Conservation (phyloP, 2,329 filamentous ascomycete species). For the Penicillium sp. region DNA sequence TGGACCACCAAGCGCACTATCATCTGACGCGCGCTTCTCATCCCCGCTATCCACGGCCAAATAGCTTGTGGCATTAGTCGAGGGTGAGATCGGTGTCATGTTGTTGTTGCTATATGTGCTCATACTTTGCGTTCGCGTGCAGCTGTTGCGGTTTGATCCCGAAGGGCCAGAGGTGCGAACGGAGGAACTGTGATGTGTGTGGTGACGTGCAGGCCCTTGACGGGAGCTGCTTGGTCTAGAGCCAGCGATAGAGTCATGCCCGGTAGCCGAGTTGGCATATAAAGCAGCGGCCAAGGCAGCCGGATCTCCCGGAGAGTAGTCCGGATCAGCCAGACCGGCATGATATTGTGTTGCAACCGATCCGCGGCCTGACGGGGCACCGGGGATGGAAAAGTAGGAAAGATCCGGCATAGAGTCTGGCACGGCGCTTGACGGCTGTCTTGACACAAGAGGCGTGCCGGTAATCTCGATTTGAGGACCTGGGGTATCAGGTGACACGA, state of each 20-base stretch:
- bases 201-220: conserved; percentile 26
- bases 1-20: conserved; percentile 24
- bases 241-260: conserved; percentile 14
- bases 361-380: conserved; percentile 11
- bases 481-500: conserved; percentile 33
- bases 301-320: conserved; percentile 22
- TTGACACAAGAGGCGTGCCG: conserved; percentile 23
- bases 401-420: conserved; percentile 29
- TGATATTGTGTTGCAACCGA: conserved; percentile 14
- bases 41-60: conserved; percentile 40
- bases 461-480: conserved; percentile 36
- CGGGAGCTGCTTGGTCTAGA: conserved; percentile 27
- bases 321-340: conserved; percentile 14
- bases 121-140: conserved; percentile 39
- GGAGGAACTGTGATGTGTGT: conserved; percentile 34
- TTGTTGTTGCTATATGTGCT: conserved; percentile 42
- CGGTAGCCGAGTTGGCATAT: conserved; percentile 23
- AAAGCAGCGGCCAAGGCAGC: conserved; percentile 28
- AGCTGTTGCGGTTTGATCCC: conserved; percentile 35
- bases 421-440: conserved; percentile 31
- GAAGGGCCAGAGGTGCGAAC: conserved; percentile 32
- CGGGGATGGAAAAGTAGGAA: conserved; percentile 23
- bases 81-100: conserved; percentile 39
- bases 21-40: conserved; percentile 31
- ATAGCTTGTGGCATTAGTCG: conserved; percentile 44